Percentiles rank a stretch among this genome's conserved stretches.
These are phyloP conservation scores for Prosopis cineraria DNA, from an alignment of 306 rosid species.

Conservation along the genomic window DNA sequence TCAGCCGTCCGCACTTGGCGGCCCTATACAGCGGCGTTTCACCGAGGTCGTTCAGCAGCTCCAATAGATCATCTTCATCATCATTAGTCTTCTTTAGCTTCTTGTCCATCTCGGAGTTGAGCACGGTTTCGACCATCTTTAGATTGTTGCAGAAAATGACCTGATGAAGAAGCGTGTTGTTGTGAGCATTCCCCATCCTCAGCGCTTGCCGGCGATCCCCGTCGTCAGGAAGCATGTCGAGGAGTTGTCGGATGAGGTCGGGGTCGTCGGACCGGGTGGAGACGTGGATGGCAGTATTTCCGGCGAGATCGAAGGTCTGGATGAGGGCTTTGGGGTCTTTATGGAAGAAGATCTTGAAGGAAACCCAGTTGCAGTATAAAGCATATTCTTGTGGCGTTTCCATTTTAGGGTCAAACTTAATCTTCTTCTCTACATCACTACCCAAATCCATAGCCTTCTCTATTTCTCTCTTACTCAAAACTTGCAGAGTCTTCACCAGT, in stretches of 20 bases:
- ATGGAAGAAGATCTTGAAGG: constrained; percentile 24
- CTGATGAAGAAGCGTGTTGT: not conserved
- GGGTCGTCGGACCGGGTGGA: not conserved
- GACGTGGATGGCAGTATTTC: constrained; percentile 9
- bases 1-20: not conserved
- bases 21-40: constrained; percentile 21
- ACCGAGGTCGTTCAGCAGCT: not conserved
- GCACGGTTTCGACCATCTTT: not conserved
- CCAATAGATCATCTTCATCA: not conserved
- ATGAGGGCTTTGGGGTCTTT: not conserved
- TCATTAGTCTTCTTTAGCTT: not conserved
- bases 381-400: not conserved
- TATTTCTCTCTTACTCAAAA: too few species aligned
- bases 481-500: too few species aligned
- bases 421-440: not conserved
- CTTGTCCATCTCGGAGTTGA: not conserved
- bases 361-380: not conserved
- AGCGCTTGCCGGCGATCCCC: not conserved
- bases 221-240: not conserved
- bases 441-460: not conserved
- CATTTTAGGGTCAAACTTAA: not conserved
- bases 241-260: not conserved
- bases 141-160: not conserved
- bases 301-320: constrained; percentile 1
- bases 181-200: not conserved